phyloP scores from a whole-genome alignment of 1,284 basidiomycete species.

The Malassezia equina region DNA sequence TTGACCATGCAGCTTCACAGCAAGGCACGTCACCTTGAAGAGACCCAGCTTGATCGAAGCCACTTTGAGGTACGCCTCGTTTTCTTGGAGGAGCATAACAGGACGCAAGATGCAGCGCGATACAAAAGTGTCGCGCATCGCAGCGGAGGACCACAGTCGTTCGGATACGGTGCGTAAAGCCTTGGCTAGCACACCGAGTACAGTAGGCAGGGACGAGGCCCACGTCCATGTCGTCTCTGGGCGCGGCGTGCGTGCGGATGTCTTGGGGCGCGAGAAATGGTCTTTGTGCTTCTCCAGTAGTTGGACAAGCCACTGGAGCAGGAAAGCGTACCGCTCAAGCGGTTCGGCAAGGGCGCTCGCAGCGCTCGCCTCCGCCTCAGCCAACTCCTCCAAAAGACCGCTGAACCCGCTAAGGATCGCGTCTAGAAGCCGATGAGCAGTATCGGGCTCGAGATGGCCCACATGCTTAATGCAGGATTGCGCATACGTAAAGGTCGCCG shows the following conservation, averaged over 20 bases:
- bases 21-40: conserved; percentile 79
- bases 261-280: neutral
- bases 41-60: conserved; percentile 62
- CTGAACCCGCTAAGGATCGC: conserved; percentile 30
- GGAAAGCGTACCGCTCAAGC: conserved; percentile 41
- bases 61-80: conserved; percentile 75
- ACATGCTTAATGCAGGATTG: conserved; percentile 40
- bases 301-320: conserved; percentile 40
- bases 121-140: conserved; percentile 37
- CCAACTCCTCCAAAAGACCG: conserved; percentile 26
- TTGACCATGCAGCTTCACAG: conserved; percentile 84
- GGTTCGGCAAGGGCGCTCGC: conserved; percentile 26
- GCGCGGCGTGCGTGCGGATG: conserved; percentile 9
- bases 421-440: conserved; percentile 37
- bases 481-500: conserved; percentile 26
- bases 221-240: conserved; percentile 21
- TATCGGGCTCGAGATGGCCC: conserved; percentile 22
- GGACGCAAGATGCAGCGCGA: conserved; percentile 52
- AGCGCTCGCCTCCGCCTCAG: conserved; percentile 25
- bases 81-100: conserved; percentile 75
- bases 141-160: conserved; percentile 35
- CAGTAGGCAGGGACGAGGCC: conserved; percentile 32
- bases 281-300: conserved; percentile 33
- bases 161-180: conserved; percentile 31
- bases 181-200: conserved; percentile 32